Conservation (phyloP, 2,329 filamentous ascomycete species). For the Sporothrix sp. region DNA sequence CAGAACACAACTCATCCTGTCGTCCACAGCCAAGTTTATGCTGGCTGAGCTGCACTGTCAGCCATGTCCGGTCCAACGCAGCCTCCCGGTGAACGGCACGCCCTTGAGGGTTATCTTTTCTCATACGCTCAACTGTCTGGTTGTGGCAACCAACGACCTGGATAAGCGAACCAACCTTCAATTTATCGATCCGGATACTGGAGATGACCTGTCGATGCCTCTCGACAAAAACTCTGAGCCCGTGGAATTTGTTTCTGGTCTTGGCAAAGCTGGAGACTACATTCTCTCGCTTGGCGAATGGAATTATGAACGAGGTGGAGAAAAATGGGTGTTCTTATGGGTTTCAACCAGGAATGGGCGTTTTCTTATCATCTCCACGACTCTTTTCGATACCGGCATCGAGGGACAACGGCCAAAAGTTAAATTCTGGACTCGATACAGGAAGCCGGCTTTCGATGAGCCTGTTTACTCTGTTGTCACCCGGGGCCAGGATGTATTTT, state of each 20-base stretch:
- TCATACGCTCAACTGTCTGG: slow-evolving; percentile 38
- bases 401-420: slow-evolving; percentile 27
- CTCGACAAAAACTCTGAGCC: slow-evolving; percentile 32
- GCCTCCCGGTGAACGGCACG: slow-evolving; percentile 37
- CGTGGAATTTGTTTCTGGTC: slow-evolving; percentile 41
- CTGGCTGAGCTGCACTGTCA: slow-evolving; percentile 42
- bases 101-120: slow-evolving; percentile 48
- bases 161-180: slow-evolving; percentile 38
- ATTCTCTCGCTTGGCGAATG: slow-evolving; percentile 56
- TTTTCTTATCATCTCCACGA: slow-evolving; percentile 46
- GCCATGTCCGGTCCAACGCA: slow-evolving; percentile 39
- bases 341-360: slow-evolving; percentile 46
- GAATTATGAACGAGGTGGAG: slow-evolving; percentile 47
- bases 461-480: slow-evolving; percentile 49
- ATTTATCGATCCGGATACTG: slow-evolving; percentile 49
- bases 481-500: slow-evolving; percentile 46
- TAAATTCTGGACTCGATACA: slow-evolving; percentile 45
- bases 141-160: slow-evolving; percentile 39
- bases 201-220: slow-evolving; percentile 39
- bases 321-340: slow-evolving; percentile 52
- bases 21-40: slow-evolving; percentile 41
- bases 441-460: slow-evolving; percentile 30
- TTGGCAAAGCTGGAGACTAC: slow-evolving; percentile 48
- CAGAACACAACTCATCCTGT: slow-evolving; percentile 37
- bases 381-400: slow-evolving; percentile 19